phyloP scores from a whole-genome alignment of 495 filamentous ascomycete species.

The Talaromyces liani region DNA sequence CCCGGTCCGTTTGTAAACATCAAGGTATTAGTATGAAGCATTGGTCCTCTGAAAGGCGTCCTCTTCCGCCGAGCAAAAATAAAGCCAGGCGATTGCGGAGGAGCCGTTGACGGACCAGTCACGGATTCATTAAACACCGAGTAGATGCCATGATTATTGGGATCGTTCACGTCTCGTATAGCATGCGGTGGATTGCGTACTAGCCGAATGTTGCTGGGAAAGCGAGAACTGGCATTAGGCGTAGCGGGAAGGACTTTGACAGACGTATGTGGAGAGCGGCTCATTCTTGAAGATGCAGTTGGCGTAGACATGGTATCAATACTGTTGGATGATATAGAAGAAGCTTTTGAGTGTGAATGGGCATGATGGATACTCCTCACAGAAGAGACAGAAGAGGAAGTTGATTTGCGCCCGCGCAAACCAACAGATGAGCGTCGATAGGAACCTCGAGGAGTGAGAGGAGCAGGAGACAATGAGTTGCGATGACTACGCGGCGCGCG shows the following conservation, averaged over 20 bases:
- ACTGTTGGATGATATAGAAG: slow-evolving; percentile 81
- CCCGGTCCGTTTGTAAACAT: slow-evolving; percentile 24
- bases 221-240: slow-evolving; percentile 61
- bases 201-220: slow-evolving; percentile 82
- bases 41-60: slow-evolving; percentile 83
- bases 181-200: slow-evolving; percentile 51
- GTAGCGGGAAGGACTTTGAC: slow-evolving; percentile 93
- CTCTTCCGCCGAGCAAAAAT: slow-evolving; percentile 88
- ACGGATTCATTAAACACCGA: slow-evolving; percentile 32
- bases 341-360: slow-evolving; percentile 88
- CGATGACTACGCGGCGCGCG: slow-evolving; percentile 51
- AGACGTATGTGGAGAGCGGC: slow-evolving; percentile 75
- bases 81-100: slow-evolving; percentile 47
- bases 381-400: slow-evolving; percentile 90
- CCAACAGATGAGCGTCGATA: slow-evolving; percentile 68
- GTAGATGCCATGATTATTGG: slow-evolving; percentile 19
- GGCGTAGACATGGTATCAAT: slow-evolving; percentile 58
- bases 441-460: slow-evolving; percentile 79
- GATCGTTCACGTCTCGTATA: slow-evolving; percentile 21
- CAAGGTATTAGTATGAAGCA: slow-evolving; percentile 49
- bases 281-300: slow-evolving; percentile 53
- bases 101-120: slow-evolving; percentile 33
- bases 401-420: slow-evolving; percentile 87
- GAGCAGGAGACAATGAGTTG: slow-evolving; percentile 81
- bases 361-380: slow-evolving; percentile 82